Conservation (phyloP, 2,329 filamentous ascomycete genomes). For the Paraphaeosphaeria sporulosa region DNA sequence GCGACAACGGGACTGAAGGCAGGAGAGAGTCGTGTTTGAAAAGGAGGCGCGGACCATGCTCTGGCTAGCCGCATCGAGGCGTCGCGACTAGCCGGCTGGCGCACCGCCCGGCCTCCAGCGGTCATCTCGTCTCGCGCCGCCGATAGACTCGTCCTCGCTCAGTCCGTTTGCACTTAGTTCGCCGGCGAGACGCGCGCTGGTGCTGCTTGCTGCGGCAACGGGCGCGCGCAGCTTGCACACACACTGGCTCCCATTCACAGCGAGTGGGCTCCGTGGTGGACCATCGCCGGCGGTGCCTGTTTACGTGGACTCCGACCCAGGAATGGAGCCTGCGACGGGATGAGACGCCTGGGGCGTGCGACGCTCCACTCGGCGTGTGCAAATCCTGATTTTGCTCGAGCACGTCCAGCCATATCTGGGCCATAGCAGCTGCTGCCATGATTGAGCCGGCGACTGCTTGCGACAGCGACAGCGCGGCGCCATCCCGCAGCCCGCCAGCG, state of each 20-base stretch:
- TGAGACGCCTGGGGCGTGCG: conserved; percentile 9
- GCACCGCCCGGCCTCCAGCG: neutral
- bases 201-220: conserved; percentile 3
- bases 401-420: neutral
- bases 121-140: conserved; percentile 10
- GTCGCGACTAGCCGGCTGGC: conserved; percentile 6
- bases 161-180: neutral
- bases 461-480: conserved; percentile 2
- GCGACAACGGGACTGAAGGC: conserved; percentile 12
- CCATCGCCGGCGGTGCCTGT: conserved; percentile 2
- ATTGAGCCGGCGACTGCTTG: neutral
- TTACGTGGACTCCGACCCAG: conserved; percentile 5
- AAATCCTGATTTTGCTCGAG: conserved; percentile 12
- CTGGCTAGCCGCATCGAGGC: conserved; percentile 14
- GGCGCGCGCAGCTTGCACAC: neutral
- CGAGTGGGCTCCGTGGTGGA: neutral
- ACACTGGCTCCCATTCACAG: neutral
- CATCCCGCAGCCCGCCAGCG: neutral
- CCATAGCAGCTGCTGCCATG: neutral
- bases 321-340: conserved; percentile 10
- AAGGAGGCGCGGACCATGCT: conserved; percentile 21
- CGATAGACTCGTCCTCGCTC: neutral
- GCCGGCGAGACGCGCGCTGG: neutral
- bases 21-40: conserved; percentile 23
- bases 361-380: conserved; percentile 10